A percentile compares a stretch with the other conserved stretches of the same genome.
Evolutionary conservation across 805 yeast genomes (phyloP).

Genomic region (Metschnikowia henanensis): DNA sequence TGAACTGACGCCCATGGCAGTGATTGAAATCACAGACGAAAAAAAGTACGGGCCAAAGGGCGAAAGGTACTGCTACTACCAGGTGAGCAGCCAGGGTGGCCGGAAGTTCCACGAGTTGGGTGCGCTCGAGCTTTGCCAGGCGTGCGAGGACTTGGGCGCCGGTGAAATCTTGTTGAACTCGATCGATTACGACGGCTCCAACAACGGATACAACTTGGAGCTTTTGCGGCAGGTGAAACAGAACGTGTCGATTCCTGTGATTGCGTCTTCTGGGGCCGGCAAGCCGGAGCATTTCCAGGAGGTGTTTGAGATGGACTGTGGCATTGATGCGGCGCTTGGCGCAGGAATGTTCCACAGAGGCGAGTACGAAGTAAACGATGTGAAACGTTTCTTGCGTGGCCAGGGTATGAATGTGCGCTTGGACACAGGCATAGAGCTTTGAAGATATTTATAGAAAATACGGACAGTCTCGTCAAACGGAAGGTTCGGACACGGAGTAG

Average conservation of each 20-base stretch:
- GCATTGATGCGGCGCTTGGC: constrained; percentile 95
- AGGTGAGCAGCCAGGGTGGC: constrained; percentile 96
- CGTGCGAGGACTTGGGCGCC: constrained; percentile 92
- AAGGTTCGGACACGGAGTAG: no score
- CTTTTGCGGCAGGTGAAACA: constrained; percentile 74
- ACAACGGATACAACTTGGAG: constrained; percentile 91
- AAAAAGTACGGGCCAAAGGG: constrained; percentile 75
- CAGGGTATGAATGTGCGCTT: constrained; percentile 74
- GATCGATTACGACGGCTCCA: constrained; percentile 96
- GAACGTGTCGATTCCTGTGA: constrained; percentile 85
- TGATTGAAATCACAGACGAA: constrained; percentile 59
- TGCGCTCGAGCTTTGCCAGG: constrained; percentile 83
- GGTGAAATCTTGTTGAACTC: constrained; percentile 94
- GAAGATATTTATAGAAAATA: no score
- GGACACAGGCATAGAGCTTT: constrained; percentile 39
- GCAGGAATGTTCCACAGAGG: constrained; percentile 99
- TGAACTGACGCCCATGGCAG: constrained; percentile 55
- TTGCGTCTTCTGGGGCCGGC: constrained; percentile 98
- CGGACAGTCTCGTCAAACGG: no score
- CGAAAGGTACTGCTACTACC: constrained; percentile 88
- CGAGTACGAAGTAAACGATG: constrained; percentile 84
- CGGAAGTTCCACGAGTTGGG: constrained; percentile 85
- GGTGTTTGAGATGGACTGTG: constrained; percentile 72
- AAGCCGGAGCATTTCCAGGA: constrained; percentile 86
- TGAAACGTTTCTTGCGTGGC: constrained; percentile 63